Conservation (phyloP, 345 rosid species). For the Gossypium sturtianum region DNA sequence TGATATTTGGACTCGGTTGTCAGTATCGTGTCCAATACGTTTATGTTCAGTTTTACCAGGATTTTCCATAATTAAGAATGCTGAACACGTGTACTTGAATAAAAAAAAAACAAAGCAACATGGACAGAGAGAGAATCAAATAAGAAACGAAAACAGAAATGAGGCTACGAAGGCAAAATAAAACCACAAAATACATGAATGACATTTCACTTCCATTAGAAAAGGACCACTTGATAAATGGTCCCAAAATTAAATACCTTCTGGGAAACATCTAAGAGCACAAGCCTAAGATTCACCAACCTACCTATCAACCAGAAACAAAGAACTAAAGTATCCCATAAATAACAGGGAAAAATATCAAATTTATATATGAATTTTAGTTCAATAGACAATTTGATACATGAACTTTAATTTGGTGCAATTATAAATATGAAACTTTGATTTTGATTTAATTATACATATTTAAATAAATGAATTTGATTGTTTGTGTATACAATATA, state of each 20-base stretch:
- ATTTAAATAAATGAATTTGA: no score
- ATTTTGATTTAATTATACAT: no score
- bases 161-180: background rate
- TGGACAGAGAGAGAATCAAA: background rate
- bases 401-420: no score
- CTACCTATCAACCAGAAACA: background rate
- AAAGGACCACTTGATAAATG: background rate
- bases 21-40: background rate
- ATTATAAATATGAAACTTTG: no score
- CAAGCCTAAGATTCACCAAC: background rate
- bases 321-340: background rate
- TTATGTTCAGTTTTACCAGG: no score
- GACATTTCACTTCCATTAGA: constrained; percentile 5
- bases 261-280: background rate
- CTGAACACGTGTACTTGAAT: background rate
- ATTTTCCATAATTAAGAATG: background rate
- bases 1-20: background rate
- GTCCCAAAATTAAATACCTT: constrained; percentile 3
- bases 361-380: no score
- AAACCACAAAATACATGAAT: background rate
- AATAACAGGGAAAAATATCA: background rate
- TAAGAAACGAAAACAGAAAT: background rate
- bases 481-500: no score
- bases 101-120: background rate
- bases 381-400: no score